A percentile compares a stretch with the other conserved stretches of the same genome.
These are phyloP conservation scores for Globisporangium nunn DNA, from an alignment of 352 stramenopile species.

Conservation along the genomic window DNA sequence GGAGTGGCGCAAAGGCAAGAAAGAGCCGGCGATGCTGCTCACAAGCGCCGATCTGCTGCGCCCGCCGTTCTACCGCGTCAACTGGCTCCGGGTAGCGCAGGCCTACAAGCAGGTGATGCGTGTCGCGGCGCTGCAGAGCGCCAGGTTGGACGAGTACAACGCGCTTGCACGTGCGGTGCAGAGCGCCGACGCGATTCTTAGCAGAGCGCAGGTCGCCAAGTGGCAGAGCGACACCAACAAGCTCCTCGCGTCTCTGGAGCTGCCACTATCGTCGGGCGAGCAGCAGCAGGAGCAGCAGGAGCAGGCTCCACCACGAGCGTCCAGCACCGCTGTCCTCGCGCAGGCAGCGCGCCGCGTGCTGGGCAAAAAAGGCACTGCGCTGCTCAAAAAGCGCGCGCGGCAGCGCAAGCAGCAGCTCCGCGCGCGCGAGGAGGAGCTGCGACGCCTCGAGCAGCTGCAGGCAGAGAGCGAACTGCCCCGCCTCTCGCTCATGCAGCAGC, in stretches of 20 bases:
- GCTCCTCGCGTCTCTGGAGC: conserved; percentile 24
- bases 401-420: conserved; percentile 40
- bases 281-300: neutral
- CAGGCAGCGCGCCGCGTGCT: conserved; percentile 32
- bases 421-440: conserved; percentile 43
- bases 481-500: conserved; percentile 30
- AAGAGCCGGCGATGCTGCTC: conserved; percentile 24
- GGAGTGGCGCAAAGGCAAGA: conserved; percentile 32
- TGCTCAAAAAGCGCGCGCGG: conserved; percentile 31
- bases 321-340: conserved; percentile 9
- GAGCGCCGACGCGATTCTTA: conserved; percentile 30
- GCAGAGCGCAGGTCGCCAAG: conserved; percentile 43
- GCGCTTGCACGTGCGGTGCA: conserved; percentile 39
- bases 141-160: conserved; percentile 65
- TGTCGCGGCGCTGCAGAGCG: conserved; percentile 32
- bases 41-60: conserved; percentile 43
- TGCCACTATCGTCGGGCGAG: conserved; percentile 1
- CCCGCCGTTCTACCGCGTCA: conserved; percentile 41
- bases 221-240: conserved; percentile 35
- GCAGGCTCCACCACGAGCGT: neutral
- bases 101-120: conserved; percentile 42
- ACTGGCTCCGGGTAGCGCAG: conserved; percentile 36
- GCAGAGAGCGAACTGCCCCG: conserved; percentile 28
- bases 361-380: conserved; percentile 32
- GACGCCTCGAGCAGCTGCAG: conserved; percentile 34